Evolutionary conservation across 2,329 filamentous ascomycete species (phyloP), one percentile per base, ranked within the genome.

Genomic region (Ophiostoma tasmaniense): DNA sequence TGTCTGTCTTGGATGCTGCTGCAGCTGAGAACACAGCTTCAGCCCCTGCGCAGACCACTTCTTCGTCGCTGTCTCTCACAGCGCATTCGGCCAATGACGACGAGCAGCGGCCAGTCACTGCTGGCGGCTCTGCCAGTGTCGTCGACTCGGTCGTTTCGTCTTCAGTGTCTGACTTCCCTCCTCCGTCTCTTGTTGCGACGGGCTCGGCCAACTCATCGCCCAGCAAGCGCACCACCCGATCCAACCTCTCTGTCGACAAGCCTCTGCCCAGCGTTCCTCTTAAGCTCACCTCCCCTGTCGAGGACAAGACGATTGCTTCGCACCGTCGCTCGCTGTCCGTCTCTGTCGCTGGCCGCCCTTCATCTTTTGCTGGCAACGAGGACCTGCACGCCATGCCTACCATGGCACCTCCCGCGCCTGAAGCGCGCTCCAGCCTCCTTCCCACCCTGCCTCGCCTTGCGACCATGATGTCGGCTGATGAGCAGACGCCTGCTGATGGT

Each of bases 221-320:
- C 3, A 64, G 39, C 67, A 71, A 71, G 66, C 67, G 62, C 50
- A 66, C 39, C 76, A 42, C 79, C 64, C 76, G 79, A 25, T 78
- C 79, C 17, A 74, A 80, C 30, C 76, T 81, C 20, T 81, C 84
- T 5, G 81, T 88, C 70, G 86, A 90, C 73, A 91, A 91, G 78
- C 88, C 89, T 42, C 82, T 91, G 1, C 89, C 89, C 10, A 82
- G 87, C 22, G 84, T 91, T 3, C 88, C 89, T 20, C 45, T n/a
- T 3, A 33, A 14, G 33, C 79, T 85, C 10, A 82, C 83, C 6
- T 81, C 81, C 3, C 76, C 80, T 64, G 74, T 76, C 2, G 75
- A 76, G 67, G 75, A 75, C 37, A 69, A 66, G 50, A 69, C 69
- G 33, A 72, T 73, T 17, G 67, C 59, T 13, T 68, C 55, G 20